Percentiles rank a stretch among this genome's conserved stretches.
Conservation (phyloP, 371 early-diverging fungal genomes). For the Vairimorpha necatrix region DNA sequence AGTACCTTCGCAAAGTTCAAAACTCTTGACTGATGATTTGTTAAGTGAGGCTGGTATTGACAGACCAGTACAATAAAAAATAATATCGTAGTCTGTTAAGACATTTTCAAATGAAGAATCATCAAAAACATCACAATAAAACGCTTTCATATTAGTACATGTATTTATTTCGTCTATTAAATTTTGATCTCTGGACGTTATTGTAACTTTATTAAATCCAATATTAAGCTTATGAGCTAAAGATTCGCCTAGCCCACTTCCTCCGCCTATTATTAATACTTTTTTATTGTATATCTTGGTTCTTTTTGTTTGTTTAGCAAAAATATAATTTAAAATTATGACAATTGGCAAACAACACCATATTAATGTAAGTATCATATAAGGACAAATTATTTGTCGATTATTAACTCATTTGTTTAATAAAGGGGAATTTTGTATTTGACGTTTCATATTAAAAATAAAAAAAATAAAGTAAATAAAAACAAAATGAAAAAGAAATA, state of each 20-base stretch:
- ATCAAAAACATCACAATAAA: constrained; percentile 43
- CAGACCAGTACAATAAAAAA: constrained; percentile 75
- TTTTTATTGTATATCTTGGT: constrained; percentile 62
- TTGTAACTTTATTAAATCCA: constrained; percentile 76
- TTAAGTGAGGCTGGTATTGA: constrained; percentile 71
- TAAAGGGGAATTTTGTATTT: background rate
- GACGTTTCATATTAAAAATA: background rate
- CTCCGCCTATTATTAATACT: constrained; percentile 82
- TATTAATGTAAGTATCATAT: constrained; percentile 2
- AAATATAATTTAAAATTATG: background rate
- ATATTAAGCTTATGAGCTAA: constrained; percentile 71
- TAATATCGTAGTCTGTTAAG: constrained; percentile 65
- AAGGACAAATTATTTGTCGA: background rate
- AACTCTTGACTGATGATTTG: constrained; percentile 68
- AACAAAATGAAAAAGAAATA: constrained; percentile 21
- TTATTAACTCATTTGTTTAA: no score
- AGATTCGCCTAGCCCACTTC: constrained; percentile 78
- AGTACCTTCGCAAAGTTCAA: constrained; percentile 68
- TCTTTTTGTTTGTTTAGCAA: constrained; percentile 4
- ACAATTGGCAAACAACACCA: background rate
- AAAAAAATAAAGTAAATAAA: background rate
- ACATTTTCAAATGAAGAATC: constrained; percentile 5
- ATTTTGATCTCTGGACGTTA: constrained; percentile 71
- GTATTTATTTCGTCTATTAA: constrained; percentile 64
- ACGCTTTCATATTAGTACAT: background rate